These are phyloP conservation scores for Fonsecaea monophora DNA, from an alignment of 2,329 filamentous ascomycete genomes.

Conservation along the genomic window DNA sequence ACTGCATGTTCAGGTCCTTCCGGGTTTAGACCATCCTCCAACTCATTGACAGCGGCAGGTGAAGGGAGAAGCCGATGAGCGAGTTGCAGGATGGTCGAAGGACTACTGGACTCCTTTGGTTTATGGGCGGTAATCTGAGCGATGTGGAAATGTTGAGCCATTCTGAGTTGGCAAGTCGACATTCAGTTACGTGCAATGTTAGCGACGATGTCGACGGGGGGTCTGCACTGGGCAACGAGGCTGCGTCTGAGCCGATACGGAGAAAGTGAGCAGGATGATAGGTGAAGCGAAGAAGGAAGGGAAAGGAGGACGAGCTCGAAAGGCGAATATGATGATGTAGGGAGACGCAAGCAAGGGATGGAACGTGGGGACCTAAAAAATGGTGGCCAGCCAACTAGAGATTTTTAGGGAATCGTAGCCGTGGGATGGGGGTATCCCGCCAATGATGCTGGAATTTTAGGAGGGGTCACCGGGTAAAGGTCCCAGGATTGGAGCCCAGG, in stretches of 20 bases:
- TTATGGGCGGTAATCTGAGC: conserved; percentile 36
- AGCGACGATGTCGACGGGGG: conserved; percentile 12
- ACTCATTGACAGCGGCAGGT: conserved; percentile 33
- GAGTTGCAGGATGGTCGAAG: conserved; percentile 39
- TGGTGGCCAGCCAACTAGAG: conserved; percentile 22
- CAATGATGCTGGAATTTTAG: conserved; percentile 8
- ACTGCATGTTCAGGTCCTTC: conserved; percentile 31
- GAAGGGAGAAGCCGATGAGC: conserved; percentile 34
- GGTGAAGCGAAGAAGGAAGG: background rate
- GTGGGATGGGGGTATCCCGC: conserved; percentile 6
- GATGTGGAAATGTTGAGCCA: conserved; percentile 43
- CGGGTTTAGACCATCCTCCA: conserved; percentile 39
- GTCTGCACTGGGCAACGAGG: conserved; percentile 16
- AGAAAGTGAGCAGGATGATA: background rate
- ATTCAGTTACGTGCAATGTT: conserved; percentile 36
- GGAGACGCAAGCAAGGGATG: conserved; percentile 16
- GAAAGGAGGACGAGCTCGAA: conserved; percentile 1
- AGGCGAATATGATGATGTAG: conserved; percentile 16
- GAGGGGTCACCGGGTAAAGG: background rate
- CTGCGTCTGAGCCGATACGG: conserved; percentile 5
- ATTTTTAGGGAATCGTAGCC: conserved; percentile 25
- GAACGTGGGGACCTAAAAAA: conserved; percentile 13
- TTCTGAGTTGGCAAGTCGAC: conserved; percentile 45
- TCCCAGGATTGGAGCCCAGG: background rate
- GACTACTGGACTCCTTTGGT: conserved; percentile 42